Conservation (phyloP, 495 filamentous ascomycete genomes). For the Terfezia boudieri region DNA sequence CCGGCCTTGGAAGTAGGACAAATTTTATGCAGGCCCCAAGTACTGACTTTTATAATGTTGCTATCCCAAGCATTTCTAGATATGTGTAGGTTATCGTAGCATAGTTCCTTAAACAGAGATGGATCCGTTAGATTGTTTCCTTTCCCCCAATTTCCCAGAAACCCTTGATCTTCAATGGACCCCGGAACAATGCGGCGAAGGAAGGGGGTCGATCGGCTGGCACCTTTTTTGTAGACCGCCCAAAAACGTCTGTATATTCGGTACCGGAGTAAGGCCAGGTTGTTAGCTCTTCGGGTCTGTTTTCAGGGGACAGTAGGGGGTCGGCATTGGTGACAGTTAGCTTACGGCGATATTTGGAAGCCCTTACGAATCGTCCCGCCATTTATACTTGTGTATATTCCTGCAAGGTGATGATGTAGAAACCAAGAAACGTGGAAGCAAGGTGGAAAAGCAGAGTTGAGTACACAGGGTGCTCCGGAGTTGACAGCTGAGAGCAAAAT, state of each 20-base stretch:
- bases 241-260: conserved; percentile 54
- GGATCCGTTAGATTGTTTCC: background rate
- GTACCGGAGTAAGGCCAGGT: conserved; percentile 30
- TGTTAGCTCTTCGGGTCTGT: too few species aligned
- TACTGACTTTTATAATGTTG: conserved; percentile 72
- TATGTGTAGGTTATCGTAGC: conserved; percentile 88
- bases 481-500: too few species aligned
- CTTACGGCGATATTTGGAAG: conserved; percentile 92
- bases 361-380: conserved; percentile 92
- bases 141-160: conserved; percentile 1
- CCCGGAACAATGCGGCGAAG: too few species aligned
- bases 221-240: conserved; percentile 78
- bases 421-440: too few species aligned
- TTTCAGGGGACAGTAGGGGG: too few species aligned
- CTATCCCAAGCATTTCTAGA: conserved; percentile 98
- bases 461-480: too few species aligned
- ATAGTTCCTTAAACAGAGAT: conserved; percentile 40
- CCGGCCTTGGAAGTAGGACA: conserved; percentile 1
- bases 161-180: too few species aligned
- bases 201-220: conserved; percentile 2
- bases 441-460: too few species aligned
- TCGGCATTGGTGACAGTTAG: conserved; percentile 11
- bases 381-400: conserved; percentile 24
- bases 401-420: too few species aligned
- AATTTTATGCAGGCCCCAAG: conserved; percentile 12